Evolutionary conservation across 2,329 filamentous ascomycete species (phyloP).

Genomic region (Xylogone sp.): DNA sequence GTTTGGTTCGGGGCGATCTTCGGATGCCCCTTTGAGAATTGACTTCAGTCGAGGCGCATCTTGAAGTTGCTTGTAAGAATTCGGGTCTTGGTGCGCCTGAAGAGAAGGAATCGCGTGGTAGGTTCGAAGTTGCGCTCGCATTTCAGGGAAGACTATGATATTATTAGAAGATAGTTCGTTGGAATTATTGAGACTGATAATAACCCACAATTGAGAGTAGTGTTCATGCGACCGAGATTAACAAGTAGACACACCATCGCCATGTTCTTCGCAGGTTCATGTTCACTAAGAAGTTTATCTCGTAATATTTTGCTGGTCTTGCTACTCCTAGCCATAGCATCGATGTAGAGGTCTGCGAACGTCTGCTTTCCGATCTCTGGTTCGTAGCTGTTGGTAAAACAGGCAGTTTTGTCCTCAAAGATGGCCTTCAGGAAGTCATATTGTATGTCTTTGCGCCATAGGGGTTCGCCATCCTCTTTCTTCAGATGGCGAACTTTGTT

Average conservation of each 20-base stretch:
- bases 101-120: conserved; percentile 97
- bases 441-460: conserved; percentile 86
- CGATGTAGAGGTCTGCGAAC: conserved; percentile 96
- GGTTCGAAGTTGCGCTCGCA: conserved; percentile 94
- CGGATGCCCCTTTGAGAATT: conserved; percentile 92
- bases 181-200: conserved; percentile 5
- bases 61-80: conserved; percentile 96
- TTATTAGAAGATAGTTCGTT: conserved; percentile 20
- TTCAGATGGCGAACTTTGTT: conserved; percentile 79
- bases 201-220: conserved; percentile 85
- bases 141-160: conserved; percentile 86
- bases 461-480: conserved; percentile 82
- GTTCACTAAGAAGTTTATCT: conserved; percentile 91
- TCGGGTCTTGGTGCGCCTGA: conserved; percentile 90
- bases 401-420: conserved; percentile 68
- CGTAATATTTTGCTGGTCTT: conserved; percentile 98
- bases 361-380: conserved; percentile 59
- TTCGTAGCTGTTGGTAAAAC: conserved; percentile 92
- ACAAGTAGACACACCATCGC: conserved; percentile 98
- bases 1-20: conserved; percentile 82
- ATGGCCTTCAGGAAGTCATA: conserved; percentile 79
- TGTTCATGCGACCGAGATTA: conserved; percentile 98
- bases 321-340: conserved; percentile 97
- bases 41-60: conserved; percentile 95
- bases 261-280: conserved; percentile 92